A percentile compares a stretch with the other conserved stretches of the same genome.
Conservation (phyloP, 306 rosid genomes). For the Pyrus bretschneideri region DNA sequence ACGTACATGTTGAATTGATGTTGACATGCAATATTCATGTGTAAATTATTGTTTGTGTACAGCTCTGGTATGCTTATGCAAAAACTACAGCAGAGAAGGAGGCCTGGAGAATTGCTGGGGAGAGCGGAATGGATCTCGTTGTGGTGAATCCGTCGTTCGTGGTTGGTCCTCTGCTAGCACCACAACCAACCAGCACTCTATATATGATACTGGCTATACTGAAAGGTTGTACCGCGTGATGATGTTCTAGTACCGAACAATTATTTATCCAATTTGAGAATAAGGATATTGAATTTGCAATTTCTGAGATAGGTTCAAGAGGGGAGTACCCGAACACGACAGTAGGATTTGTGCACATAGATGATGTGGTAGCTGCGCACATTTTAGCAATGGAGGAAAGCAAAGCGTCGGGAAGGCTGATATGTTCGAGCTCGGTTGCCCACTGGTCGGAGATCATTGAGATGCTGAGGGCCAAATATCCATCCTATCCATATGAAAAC, state of each 20-base stretch:
- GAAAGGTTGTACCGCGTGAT: conserved; percentile 31
- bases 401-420: conserved; percentile 60
- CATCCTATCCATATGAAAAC: conserved; percentile 57
- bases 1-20: neutral
- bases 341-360: conserved; percentile 76
- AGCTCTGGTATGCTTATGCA: conserved; percentile 90
- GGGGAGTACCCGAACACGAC: conserved; percentile 69
- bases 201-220: conserved; percentile 36
- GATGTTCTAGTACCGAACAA: too few relatives aligned
- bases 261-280: neutral
- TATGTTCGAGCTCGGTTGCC: conserved; percentile 73
- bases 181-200: conserved; percentile 72
- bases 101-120: conserved; percentile 63
- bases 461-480: conserved; percentile 57
- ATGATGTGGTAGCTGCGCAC: conserved; percentile 75
- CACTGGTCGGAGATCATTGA: conserved; percentile 71
- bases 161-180: conserved; percentile 75
- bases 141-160: conserved; percentile 76
- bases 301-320: conserved; percentile 27
- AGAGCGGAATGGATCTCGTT: conserved; percentile 54
- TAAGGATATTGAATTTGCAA: neutral
- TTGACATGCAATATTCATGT: neutral
- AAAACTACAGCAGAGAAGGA: conserved; percentile 71
- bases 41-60: conserved; percentile 12
- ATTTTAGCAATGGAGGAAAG: conserved; percentile 63